A percentile compares a stretch with the other conserved stretches of the same genome.
Evolutionary conservation across 805 yeast species (phyloP).

Genomic region (Jamesozyma hellenica): DNA sequence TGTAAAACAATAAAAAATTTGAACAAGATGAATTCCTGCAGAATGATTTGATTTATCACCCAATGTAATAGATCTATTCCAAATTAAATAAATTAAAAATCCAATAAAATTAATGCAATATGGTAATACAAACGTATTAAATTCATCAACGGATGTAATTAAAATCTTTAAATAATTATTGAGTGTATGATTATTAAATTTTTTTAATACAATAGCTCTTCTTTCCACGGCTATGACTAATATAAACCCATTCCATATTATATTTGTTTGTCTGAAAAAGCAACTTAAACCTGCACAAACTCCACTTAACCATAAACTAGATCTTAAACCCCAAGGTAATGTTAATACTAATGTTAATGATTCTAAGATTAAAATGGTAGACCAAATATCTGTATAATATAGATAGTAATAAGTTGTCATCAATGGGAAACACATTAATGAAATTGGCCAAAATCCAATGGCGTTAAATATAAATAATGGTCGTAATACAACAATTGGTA

Average conservation of each 20-base stretch:
- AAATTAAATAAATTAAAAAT: conserved; percentile 48
- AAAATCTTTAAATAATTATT: conserved; percentile 34
- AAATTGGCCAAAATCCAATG: conserved; percentile 35
- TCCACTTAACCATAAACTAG: conserved; percentile 39
- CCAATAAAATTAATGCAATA: conserved; percentile 40
- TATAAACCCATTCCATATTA: conserved; percentile 70
- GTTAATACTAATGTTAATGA: conserved; percentile 42
- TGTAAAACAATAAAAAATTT: conserved; percentile 64
- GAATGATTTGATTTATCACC: conserved; percentile 88
- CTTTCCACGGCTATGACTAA: conserved; percentile 46
- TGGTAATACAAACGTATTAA: conserved; percentile 35
- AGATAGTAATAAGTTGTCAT: conserved; percentile 62
- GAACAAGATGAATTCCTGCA: conserved; percentile 63
- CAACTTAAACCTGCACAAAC: conserved; percentile 53
- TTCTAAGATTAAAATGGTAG: conserved; percentile 55
- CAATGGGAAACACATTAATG: conserved; percentile 53
- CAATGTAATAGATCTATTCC: conserved; percentile 77
- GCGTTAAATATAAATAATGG: conserved; percentile 34
- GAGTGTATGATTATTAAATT: conserved; percentile 29
- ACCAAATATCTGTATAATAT: conserved; percentile 92
- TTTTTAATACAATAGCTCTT: conserved; percentile 34
- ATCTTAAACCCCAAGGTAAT: conserved; percentile 28
- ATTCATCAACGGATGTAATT: conserved; percentile 30
- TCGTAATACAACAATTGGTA: conserved; percentile 40
- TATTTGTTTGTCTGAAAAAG: conserved; percentile 81